Evolutionary conservation across 2,329 filamentous ascomycete species (phyloP), one percentile per base, ranked within the genome.

Genomic region (Alternaria ventricosa): DNA sequence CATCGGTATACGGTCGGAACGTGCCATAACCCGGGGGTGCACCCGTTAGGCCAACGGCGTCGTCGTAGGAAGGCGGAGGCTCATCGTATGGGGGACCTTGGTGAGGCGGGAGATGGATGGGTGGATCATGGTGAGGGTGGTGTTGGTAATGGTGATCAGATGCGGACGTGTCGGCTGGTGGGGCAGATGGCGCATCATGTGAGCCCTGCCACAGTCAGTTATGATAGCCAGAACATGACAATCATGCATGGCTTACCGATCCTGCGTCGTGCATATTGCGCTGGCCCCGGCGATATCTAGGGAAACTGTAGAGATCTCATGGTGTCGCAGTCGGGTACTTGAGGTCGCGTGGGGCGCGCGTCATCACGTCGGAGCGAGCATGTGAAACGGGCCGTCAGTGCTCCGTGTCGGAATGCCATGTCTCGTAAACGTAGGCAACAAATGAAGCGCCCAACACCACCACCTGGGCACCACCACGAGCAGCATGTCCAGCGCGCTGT

Each of bases 21-120:
- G 73, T 71, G 55, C 76, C 76, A 44, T 79, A 79, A 51, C 72
- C 65, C 33, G 74, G 72, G 1, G 77, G 77, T 5, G 73, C 61
- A 13, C 60, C 59, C 3, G 66, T 57, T 15, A 71, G 71, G 2
- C 68, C 68, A 3, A 70, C 75, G 6, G 76, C 74, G 54, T 77
- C 76, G 20, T 78, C 70, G 53, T 79, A 79, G 2, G 76, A 78
- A 5, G 77, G 77, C 8, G 75, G 77, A 15, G 75, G 72, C 25
- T 74, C 72, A 27, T 74, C 69, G 43, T 74, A 71, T 12, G 60
- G 67, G 27, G 57, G 45, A 20, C 30, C 23, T 18, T 60, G 25
- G 10, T 28, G 49, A 36, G 49, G 55, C 28, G 44, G 18, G 4
- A 47, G 11, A 33, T 59, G 18, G 56, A 56, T 43, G 50, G 50